phyloP scores from a whole-genome alignment of 2,329 filamentous ascomycete species.

The Colletotrichum somersetense region DNA sequence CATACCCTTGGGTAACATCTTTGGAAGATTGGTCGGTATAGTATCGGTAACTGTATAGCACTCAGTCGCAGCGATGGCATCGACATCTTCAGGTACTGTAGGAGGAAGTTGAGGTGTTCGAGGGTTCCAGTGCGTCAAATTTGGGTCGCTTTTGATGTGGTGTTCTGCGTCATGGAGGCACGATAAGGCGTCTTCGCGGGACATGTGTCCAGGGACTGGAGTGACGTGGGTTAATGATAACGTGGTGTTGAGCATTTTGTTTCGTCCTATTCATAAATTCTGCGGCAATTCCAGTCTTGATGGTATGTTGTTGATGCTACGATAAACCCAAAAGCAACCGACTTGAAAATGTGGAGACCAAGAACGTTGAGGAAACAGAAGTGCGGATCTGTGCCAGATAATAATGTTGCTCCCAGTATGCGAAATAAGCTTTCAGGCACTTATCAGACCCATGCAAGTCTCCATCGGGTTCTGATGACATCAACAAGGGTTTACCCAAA shows the following conservation, averaged over 20 bases:
- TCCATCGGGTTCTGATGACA: background rate
- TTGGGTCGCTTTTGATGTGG: constrained; percentile 65
- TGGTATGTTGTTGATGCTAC: background rate
- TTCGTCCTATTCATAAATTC: background rate
- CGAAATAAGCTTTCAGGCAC: background rate
- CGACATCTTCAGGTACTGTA: constrained; percentile 47
- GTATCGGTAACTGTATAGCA: constrained; percentile 64
- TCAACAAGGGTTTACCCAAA: background rate
- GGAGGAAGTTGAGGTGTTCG: constrained; percentile 44
- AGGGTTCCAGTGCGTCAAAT: constrained; percentile 56
- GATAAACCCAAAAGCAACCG: background rate
- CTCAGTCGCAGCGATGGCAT: constrained; percentile 47
- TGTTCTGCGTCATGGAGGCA: constrained; percentile 65
- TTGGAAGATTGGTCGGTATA: constrained; percentile 54
- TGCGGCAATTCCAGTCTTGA: too few relatives aligned
- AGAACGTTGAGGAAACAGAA: background rate
- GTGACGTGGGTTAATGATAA: constrained; percentile 58
- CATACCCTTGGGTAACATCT: constrained; percentile 61
- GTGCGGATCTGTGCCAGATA: background rate
- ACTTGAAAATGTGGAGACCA: fast-evolving
- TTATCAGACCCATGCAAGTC: background rate
- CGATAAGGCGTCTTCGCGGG: constrained; percentile 53
- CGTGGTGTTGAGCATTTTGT: constrained; percentile 58
- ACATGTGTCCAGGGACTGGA: constrained; percentile 54
- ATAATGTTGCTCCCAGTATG: background rate